Percentiles rank a stretch among this genome's conserved stretches.
Evolutionary conservation across 345 rosid genomes (phyloP).

Genomic region (Citrus unshiu): DNA sequence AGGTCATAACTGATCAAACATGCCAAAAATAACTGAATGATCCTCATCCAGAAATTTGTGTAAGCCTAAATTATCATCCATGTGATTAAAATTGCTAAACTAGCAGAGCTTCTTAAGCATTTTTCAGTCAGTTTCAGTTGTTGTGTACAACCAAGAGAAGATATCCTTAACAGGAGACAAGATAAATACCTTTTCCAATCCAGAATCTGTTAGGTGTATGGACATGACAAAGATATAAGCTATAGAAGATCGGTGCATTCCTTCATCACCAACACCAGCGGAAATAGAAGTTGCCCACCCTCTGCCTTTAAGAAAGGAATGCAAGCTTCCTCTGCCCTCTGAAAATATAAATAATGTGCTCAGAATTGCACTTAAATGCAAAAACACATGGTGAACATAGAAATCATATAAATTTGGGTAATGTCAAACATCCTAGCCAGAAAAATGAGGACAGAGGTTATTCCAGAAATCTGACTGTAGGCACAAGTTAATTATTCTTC

Average conservation of each 20-base stretch:
- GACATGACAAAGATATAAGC: constrained; percentile 88
- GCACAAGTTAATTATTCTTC: background rate
- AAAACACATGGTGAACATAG: constrained; percentile 5
- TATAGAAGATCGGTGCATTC: constrained; percentile 78
- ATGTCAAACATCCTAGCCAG: background rate
- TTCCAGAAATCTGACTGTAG: background rate
- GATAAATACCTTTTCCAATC: constrained; percentile 71
- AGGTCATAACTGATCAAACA: background rate
- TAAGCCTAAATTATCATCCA: background rate
- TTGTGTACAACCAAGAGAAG: background rate
- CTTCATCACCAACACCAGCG: constrained; percentile 95
- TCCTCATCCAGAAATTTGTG: background rate
- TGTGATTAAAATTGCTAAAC: background rate
- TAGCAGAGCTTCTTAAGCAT: background rate
- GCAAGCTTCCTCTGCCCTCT: constrained; percentile 99
- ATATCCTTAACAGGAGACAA: background rate
- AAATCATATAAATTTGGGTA: background rate
- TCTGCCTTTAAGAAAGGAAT: constrained; percentile 68
- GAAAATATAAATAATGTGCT: constrained; percentile 24
- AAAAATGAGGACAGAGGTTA: background rate
- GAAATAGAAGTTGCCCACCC: constrained; percentile 89
- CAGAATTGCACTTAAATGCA: constrained; percentile 2
- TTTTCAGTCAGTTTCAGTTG: background rate
- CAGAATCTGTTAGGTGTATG: constrained; percentile 83
- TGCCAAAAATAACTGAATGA: background rate